phyloP scores from a whole-genome alignment of 306 rosid genomes.

The Citrullus colocynthis region DNA sequence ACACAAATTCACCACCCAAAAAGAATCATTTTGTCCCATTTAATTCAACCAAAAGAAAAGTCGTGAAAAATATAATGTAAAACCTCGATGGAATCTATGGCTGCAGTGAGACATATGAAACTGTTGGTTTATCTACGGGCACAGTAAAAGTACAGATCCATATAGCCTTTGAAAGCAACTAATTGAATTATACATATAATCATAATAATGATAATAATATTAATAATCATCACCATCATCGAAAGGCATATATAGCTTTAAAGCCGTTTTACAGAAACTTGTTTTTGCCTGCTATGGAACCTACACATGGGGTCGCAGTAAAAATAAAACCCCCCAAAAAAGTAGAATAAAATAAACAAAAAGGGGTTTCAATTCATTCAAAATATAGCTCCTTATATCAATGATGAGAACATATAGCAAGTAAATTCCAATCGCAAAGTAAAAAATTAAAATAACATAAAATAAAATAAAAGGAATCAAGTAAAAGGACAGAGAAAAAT shows the following conservation, averaged over 20 bases:
- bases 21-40: neutral
- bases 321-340: neutral
- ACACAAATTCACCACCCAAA: neutral
- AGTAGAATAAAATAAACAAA: neutral
- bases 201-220: neutral
- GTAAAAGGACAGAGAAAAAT: neutral
- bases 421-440: neutral
- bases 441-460: neutral
- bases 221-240: neutral
- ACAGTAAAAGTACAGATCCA: conserved; percentile 6
- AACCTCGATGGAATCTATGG: conserved; percentile 3
- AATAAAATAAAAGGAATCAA: neutral
- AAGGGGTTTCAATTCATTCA: neutral
- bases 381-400: neutral
- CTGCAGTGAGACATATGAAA: neutral
- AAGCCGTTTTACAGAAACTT: neutral
- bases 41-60: neutral
- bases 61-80: neutral
- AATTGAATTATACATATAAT: neutral
- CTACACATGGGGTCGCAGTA: conserved; percentile 8
- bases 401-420: neutral
- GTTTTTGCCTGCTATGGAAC: conserved; percentile 11
- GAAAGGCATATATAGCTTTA: neutral
- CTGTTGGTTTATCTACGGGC: conserved; percentile 8
- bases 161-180: neutral